phyloP scores from a whole-genome alignment of 2,329 filamentous ascomycete species.

The Colletotrichum musicola region DNA sequence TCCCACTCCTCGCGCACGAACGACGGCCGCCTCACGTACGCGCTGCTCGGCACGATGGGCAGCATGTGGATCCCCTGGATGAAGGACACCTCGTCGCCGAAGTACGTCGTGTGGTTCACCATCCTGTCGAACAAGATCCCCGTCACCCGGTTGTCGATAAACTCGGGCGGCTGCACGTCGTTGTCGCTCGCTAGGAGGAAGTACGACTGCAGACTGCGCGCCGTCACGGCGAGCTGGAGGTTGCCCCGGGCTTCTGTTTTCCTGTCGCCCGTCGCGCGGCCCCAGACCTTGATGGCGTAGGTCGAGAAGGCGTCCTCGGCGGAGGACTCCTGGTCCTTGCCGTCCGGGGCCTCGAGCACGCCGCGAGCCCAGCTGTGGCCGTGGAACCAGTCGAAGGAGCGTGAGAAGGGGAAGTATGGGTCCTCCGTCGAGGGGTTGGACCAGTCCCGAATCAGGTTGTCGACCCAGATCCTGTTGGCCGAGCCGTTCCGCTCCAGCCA shows the following conservation, averaged over 20 bases:
- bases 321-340: slow-evolving; percentile 82
- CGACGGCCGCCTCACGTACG: slow-evolving; percentile 68
- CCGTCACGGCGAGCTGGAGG: slow-evolving; percentile 80
- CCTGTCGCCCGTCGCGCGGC: slow-evolving; percentile 73
- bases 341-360: slow-evolving; percentile 72
- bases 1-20: slow-evolving; percentile 84
- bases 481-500: slow-evolving; percentile 73
- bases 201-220: slow-evolving; percentile 77
- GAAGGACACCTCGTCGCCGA: slow-evolving; percentile 65
- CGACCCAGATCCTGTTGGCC: slow-evolving; percentile 72
- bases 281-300: slow-evolving; percentile 89
- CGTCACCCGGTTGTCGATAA: slow-evolving; percentile 64
- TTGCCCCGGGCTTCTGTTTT: slow-evolving; percentile 81
- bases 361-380: slow-evolving; percentile 88
- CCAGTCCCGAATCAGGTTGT: slow-evolving; percentile 79
- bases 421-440: slow-evolving; percentile 77
- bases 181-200: slow-evolving; percentile 78
- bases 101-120: slow-evolving; percentile 86
- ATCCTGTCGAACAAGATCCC: slow-evolving; percentile 85
- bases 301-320: slow-evolving; percentile 84
- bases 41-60: slow-evolving; percentile 72
- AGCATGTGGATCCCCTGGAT: slow-evolving; percentile 80
- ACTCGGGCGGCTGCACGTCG: slow-evolving; percentile 71
- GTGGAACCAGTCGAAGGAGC: slow-evolving; percentile 86
- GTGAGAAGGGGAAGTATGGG: slow-evolving; percentile 78